These are phyloP conservation scores for Phyllostachys edulis DNA, from an alignment of 176 grass and related monocot genomes.

Conservation along the genomic window DNA sequence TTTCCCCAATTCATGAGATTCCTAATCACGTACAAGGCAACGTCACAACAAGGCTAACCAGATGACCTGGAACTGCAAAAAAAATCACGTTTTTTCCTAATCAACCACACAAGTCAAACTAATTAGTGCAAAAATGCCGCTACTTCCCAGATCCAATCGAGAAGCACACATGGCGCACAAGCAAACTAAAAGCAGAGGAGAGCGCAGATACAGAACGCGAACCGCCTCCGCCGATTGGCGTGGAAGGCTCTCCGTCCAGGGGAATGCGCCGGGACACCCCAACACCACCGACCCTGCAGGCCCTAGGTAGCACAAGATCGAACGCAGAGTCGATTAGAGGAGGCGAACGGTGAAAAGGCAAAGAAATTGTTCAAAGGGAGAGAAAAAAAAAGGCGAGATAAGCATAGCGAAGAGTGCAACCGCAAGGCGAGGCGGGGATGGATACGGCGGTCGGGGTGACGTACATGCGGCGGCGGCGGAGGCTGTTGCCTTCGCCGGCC, in stretches of 20 bases:
- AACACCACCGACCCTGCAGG: constrained; percentile 7
- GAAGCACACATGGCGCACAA: neutral
- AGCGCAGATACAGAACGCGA: neutral
- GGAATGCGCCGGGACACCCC: neutral
- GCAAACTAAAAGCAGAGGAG: neutral
- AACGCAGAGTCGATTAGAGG: neutral
- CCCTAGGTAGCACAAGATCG: neutral
- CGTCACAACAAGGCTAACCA: neutral
- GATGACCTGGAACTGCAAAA: neutral
- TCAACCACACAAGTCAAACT: neutral
- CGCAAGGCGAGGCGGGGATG: neutral
- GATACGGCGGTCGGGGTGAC: constrained; percentile 9
- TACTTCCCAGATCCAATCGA: neutral
- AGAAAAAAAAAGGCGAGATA: neutral
- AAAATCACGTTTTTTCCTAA: too few species aligned
- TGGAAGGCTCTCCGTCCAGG: constrained; percentile 4
- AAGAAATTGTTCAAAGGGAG: neutral
- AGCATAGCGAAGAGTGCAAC: neutral
- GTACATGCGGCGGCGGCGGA: neutral
- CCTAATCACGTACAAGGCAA: neutral
- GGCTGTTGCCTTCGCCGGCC: constrained; percentile 25
- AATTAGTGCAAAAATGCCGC: neutral
- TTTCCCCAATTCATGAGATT: neutral
- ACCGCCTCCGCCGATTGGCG: constrained; percentile 33
- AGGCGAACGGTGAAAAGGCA: neutral